Conservation (phyloP, 257 asterid species). For the Ajuga chamaepitys region DNA sequence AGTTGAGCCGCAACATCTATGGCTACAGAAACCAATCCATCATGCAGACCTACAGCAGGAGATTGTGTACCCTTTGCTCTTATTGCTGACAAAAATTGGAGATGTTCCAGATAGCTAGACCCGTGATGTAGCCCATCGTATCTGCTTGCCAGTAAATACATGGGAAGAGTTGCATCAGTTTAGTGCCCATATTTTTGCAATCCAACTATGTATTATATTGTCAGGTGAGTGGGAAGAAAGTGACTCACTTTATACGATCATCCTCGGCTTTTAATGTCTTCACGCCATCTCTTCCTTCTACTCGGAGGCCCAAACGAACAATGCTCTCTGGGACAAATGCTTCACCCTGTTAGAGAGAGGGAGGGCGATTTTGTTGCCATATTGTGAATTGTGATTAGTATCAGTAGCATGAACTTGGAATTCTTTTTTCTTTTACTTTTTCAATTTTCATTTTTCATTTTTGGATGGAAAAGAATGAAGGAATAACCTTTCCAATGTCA, state of each 20-base stretch:
- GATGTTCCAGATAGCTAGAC: constrained; percentile 89
- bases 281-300: constrained; percentile 61
- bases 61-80: constrained; percentile 52
- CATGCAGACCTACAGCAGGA: constrained; percentile 66
- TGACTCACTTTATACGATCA: constrained; percentile 61
- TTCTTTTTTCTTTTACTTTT: too few relatives aligned
- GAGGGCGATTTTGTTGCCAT: background rate
- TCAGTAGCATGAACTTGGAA: too few relatives aligned
- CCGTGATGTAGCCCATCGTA: constrained; percentile 93
- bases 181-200: background rate
- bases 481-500: constrained; percentile 70
- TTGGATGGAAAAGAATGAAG: background rate
- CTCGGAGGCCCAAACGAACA: constrained; percentile 70
- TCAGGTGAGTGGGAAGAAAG: background rate
- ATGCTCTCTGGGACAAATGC: constrained; percentile 88
- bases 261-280: constrained; percentile 56
- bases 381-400: too few relatives aligned
- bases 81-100: constrained; percentile 56
- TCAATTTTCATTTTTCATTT: too few relatives aligned
- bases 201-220: background rate
- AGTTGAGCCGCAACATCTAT: constrained; percentile 92
- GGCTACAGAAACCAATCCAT: constrained; percentile 88
- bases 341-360: constrained; percentile 52
- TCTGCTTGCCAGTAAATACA: constrained; percentile 30
- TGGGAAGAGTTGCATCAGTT: background rate